Conservation (phyloP, 106 monocot genomes). For the Narthecium ossifragum region DNA sequence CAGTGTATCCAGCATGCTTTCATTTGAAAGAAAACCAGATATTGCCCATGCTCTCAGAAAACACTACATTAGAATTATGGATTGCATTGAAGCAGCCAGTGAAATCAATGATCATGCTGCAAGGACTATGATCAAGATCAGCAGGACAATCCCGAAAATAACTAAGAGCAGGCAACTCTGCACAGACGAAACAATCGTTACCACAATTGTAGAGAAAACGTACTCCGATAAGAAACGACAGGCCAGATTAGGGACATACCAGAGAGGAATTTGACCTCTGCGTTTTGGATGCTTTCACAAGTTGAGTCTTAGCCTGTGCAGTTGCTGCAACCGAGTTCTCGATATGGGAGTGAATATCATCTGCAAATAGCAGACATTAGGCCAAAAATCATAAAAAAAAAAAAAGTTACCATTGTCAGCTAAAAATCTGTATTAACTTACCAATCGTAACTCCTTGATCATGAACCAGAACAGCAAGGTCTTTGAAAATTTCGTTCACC, state of each 20-base stretch:
- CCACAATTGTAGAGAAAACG: background rate
- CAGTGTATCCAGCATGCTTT: no score
- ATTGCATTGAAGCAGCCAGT: background rate
- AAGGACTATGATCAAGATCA: conserved; percentile 71
- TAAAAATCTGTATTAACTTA: conserved; percentile 15
- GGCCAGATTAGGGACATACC: conserved; percentile 25
- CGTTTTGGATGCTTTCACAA: conserved; percentile 52
- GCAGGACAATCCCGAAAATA: conserved; percentile 67
- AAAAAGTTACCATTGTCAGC: background rate
- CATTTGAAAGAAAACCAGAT: background rate
- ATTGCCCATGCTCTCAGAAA: background rate
- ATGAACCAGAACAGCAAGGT: conserved; percentile 82
- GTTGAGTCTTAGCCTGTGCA: conserved; percentile 56
- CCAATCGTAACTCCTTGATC: conserved; percentile 86
- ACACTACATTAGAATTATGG: background rate
- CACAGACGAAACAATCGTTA: background rate
- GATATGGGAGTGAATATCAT: conserved; percentile 71
- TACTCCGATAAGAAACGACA: background rate
- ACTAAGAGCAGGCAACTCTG: conserved; percentile 87
- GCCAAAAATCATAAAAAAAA: background rate
- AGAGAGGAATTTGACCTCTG: conserved; percentile 81
- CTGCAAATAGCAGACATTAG: conserved; percentile 20
- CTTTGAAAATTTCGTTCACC: conserved; percentile 90
- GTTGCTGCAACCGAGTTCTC: conserved; percentile 56
- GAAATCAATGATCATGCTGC: conserved; percentile 6